Evolutionary conservation across 2,329 filamentous ascomycete genomes (phyloP), one percentile per base, ranked within the genome.

Genomic region (Dryadomyces quercivorus): DNA sequence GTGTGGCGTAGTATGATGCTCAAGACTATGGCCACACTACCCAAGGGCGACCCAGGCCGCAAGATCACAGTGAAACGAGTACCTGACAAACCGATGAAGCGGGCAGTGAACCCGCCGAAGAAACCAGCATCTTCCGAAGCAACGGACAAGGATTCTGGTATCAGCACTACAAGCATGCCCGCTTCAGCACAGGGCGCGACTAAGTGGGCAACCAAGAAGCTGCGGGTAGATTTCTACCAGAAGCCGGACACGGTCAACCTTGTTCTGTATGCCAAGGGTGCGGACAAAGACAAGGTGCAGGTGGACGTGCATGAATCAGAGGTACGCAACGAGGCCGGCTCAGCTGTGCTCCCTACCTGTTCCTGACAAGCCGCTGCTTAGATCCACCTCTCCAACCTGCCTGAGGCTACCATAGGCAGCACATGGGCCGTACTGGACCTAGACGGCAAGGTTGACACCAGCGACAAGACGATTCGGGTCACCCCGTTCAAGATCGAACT

Each of bases 1-100:
- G 66, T 69, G 1, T 68, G 76, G 64, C 70, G 78, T 4, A 61
- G 72, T 21, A 74, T 78, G 63, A 69, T 72, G n/a, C 65, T 82
- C 8, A 64, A 60, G 0, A 63, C 64, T 22, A 63, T 82, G 67
- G 69, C 71, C 47, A 67, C 65, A 50, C 65, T 79, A 22, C 70
- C 73, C 0, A 62, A 61, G 13, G 73, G 72, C 2, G 70, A 77
- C 50, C 63, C 70, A 1, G 72, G 68, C 1, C 68, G 77, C 26
- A 78, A 73, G 64, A 65, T 76, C 36, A 74, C 67, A 0, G 65
- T 71, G 2, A 51, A 56, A 8, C 64, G 64, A 36, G 64, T 71
- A 8, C 66, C 67, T 16, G 63, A 65, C 20, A 55, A 60, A 52
- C 54, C 48, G 45, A 8, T 10, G 8, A 40, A 34, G 31, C 5